Conservation (phyloP, 2,329 filamentous ascomycete species). For the Myriosclerotinia curreyana region DNA sequence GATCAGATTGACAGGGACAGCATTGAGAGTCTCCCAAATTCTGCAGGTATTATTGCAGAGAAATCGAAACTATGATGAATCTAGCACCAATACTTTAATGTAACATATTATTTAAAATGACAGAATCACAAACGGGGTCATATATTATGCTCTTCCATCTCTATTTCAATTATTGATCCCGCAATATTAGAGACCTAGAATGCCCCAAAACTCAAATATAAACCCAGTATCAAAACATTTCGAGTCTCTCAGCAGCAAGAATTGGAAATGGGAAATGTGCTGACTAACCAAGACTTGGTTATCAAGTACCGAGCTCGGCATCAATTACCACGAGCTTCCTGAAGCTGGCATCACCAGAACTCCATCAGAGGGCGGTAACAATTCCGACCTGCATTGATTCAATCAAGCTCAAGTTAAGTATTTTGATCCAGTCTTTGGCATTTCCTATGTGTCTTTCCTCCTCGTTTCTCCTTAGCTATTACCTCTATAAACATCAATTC, state of each 20-base stretch:
- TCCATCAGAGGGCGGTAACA: not conserved
- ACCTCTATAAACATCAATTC: not conserved
- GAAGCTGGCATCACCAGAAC: not conserved
- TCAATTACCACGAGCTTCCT: constrained; percentile 16
- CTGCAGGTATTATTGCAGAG: constrained; percentile 42
- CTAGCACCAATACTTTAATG: not conserved
- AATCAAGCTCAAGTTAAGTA: not conserved
- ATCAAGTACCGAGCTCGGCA: constrained; percentile 10
- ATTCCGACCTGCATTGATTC: not conserved
- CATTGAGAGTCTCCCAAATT: constrained; percentile 45
- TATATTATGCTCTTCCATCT: not conserved
- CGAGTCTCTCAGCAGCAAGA: not conserved
- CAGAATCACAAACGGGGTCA: not conserved
- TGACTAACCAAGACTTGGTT: constrained; percentile 1
- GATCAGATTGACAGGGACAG: constrained; percentile 48
- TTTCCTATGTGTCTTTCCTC: not conserved
- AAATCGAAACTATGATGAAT: constrained; percentile 34
- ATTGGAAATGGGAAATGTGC: not conserved
- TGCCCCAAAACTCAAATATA: not conserved
- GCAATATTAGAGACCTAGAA: not conserved
- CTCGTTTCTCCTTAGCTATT: not conserved
- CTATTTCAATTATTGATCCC: not conserved
- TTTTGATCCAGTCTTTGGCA: not conserved
- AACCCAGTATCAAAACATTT: not conserved
- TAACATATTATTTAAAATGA: not conserved